Evolutionary conservation across 2,329 filamentous ascomycete species (phyloP).

Genomic region (Talaromyces albobiverticillius): DNA sequence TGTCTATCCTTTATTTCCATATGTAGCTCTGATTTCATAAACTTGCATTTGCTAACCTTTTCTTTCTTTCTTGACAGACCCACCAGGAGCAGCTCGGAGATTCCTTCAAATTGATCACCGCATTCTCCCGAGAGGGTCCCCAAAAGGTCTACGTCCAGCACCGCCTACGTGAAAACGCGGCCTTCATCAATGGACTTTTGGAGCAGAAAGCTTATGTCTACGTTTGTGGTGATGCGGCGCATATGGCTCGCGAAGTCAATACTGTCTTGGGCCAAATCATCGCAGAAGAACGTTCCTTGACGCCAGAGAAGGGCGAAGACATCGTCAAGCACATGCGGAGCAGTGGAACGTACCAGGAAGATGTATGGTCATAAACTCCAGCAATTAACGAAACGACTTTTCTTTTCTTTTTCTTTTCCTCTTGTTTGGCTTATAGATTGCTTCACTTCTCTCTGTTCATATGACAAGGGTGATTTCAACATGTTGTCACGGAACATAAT

Average conservation of each 20-base stretch:
- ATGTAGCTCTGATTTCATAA: not conserved
- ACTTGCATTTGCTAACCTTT: conserved; percentile 25
- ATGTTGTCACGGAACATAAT: conserved; percentile 2
- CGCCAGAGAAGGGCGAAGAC: conserved; percentile 87
- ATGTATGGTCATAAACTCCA: conserved; percentile 59
- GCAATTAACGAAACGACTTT: conserved; percentile 13
- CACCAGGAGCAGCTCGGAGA: conserved; percentile 81
- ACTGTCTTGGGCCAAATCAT: conserved; percentile 83
- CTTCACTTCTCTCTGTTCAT: conserved; percentile 10
- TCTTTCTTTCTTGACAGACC: conserved; percentile 54
- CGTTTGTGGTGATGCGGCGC: conserved; percentile 94
- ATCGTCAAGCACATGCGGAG: conserved; percentile 96
- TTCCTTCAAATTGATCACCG: conserved; percentile 84
- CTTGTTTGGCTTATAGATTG: conserved; percentile 8
- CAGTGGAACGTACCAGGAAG: conserved; percentile 92
- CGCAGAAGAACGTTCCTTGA: conserved; percentile 74
- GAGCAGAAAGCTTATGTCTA: conserved; percentile 89
- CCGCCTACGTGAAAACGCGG: conserved; percentile 75
- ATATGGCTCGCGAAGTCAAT: conserved; percentile 95
- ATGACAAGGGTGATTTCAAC: not conserved
- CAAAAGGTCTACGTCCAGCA: conserved; percentile 98
- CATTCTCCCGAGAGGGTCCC: conserved; percentile 84
- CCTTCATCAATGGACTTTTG: conserved; percentile 83
- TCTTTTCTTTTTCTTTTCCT: conserved; percentile 7
- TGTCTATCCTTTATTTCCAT: conserved; percentile 34